Base-by-base conservation (phyloP, 768 basidiomycete species). In the Kwoniella pini region DNA sequence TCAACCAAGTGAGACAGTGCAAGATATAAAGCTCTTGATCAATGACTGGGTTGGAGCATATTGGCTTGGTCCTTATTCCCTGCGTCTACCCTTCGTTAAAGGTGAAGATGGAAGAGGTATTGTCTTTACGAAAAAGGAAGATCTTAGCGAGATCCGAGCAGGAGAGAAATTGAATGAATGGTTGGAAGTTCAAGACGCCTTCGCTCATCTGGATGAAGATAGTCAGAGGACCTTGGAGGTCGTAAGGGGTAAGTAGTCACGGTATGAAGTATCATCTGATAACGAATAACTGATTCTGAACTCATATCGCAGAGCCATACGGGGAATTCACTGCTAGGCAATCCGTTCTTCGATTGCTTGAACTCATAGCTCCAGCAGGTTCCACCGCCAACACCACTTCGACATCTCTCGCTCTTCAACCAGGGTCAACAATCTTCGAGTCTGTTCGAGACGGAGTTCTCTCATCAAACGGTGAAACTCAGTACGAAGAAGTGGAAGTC, bases 21-120 rank as follows among this genome's bases (percentile, higher is more conserved):
- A 79, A 54, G 77, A 79, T 63, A 69, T 81, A 56, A 78, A 78
- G 49, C 63, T 76, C 9, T 68, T 71, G 19, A 64, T 81, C 54
- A 74, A 77, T 52, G 81, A 81, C 43, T 78, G 74, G 54, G 69
- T 78, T 3, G 80, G 79, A 21, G 80, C 80, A 0, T 81, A 80
- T 70, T 81, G 80, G 80, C 72, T 81, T 44, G 81, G 81, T 4
- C 77, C 80, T 0, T 81, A 80, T 62, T 80, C 79, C 6, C 70
- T 81, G 40, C 55, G 76, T 50, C 60, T 73, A 27, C 74, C 71
- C 0, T 65, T 33, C 22, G 21, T 19, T 55, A 54, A 59, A 49
- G 64, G 40, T 33, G 40, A 67, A 45, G 60, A 64, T 56, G 63
- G 54, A 40, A 61, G 69, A 61, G 46, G 72, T 58, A 60, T 65